These are phyloP conservation scores for Aspergillus mulundensis DNA, from an alignment of 495 filamentous ascomycete species.

Conservation along the genomic window DNA sequence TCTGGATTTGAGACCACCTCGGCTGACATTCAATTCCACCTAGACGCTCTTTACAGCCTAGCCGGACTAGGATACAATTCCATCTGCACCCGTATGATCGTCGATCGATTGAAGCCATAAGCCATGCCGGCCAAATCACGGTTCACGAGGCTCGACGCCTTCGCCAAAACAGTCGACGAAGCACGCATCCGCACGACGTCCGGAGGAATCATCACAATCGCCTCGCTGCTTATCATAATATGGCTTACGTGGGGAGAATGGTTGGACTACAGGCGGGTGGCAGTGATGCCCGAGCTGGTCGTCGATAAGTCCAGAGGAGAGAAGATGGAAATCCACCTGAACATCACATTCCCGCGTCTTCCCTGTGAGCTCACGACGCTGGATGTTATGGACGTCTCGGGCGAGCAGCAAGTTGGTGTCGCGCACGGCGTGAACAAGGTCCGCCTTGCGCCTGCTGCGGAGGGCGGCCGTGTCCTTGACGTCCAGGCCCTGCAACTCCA, in stretches of 20 bases:
- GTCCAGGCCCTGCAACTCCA: slow-evolving; percentile 66
- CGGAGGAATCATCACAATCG: slow-evolving; percentile 90
- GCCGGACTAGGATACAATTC: slow-evolving; percentile 4
- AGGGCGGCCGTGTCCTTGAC: slow-evolving; percentile 79
- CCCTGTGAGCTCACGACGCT: slow-evolving; percentile 94
- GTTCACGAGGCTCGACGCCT: slow-evolving; percentile 94
- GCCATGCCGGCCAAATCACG: slow-evolving; percentile 63
- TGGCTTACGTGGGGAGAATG: slow-evolving; percentile 94
- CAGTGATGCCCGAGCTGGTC: slow-evolving; percentile 86
- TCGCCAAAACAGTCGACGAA: slow-evolving; percentile 98
- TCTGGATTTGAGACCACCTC: background rate
- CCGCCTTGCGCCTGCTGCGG: slow-evolving; percentile 62
- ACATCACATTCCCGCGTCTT: slow-evolving; percentile 90
- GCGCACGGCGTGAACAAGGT: slow-evolving; percentile 89
- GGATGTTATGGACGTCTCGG: slow-evolving; percentile 98
- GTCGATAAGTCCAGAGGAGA: slow-evolving; percentile 96
- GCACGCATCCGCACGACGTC: slow-evolving; percentile 95
- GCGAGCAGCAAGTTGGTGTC: slow-evolving; percentile 91
- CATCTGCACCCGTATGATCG: slow-evolving; percentile 23
- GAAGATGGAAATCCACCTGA: slow-evolving; percentile 98
- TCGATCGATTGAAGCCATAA: slow-evolving; percentile 18
- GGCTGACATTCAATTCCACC: background rate
- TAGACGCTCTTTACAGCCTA: slow-evolving; percentile 4
- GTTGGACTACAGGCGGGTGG: slow-evolving; percentile 82
- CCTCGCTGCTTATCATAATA: slow-evolving; percentile 78